Evolutionary conservation across 352 stramenopile species (phyloP), one percentile per base, ranked within the genome.

Genomic region (Globisporangium solare): DNA sequence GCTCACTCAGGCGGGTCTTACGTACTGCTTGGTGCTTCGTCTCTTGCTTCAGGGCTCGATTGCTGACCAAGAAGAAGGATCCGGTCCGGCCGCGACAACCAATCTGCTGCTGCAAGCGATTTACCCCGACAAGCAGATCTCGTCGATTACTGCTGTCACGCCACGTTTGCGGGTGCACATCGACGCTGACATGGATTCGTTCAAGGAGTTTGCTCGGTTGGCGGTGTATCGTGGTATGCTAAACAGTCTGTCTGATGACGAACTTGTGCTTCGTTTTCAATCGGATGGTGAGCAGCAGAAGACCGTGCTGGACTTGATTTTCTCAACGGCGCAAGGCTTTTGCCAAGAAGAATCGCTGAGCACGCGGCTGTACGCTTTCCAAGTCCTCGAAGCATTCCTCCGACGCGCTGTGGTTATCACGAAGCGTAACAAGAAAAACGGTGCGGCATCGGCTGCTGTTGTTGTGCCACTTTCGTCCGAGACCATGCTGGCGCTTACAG

Each of bases 341-440:
- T 93, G 80, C 52, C 58, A 82, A 13, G 66, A 79, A 3, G 76
- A 88, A 39, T 66, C 74, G 22, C 74, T 92, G 43, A 88, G 73
- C 54, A 86, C 76, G 24, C 77, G 83, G 0, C 60, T 94, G 52
- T 94, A 88, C 60, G 79, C 80, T 12, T 92, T 94, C 63, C 83
- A 94, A 49, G 81, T 94, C 13, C 60, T 94, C 11, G 81, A 94
- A 54, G 76, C 82, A 22, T 86, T 88, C 43, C 61, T 92, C 15
- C 80, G 83, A 11, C 79, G 81, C 21, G 78, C 74, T 5, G 75
- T 88, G 14, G 50, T 56, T 21, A 74, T 85, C 35, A 54, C 74
- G 39, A 69, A 88, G 51, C 68, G 69, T 27, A 24, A 63, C 18
- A 24, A 39, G 12, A 14, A 18, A 22, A 40, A 12, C 41, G 60